Percentiles rank a stretch among this genome's conserved stretches.
Evolutionary conservation across 768 basidiomycete species (phyloP).

Genomic region (Suillus luteus): DNA sequence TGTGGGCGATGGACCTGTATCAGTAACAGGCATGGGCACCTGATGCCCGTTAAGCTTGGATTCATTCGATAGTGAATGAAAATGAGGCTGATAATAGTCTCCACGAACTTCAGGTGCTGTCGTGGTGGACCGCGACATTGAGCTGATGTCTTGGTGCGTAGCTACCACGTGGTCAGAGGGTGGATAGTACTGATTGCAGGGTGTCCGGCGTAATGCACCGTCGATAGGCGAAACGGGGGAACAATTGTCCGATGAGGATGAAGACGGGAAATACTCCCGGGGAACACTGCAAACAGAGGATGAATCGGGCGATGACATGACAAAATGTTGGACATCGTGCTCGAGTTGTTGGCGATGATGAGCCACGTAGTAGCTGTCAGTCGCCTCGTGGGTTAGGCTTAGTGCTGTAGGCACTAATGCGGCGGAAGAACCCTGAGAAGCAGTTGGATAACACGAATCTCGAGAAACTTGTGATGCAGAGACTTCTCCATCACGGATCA

Average conservation of each 20-base stretch:
- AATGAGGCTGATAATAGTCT: slow-evolving; percentile 16
- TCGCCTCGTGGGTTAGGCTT: slow-evolving; percentile 1
- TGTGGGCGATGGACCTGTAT: slow-evolving; percentile 22
- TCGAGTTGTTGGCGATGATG: slow-evolving; percentile 25
- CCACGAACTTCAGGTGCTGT: slow-evolving; percentile 11
- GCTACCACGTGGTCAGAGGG: slow-evolving; percentile 23
- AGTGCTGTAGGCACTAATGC: not conserved
- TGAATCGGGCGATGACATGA: slow-evolving; percentile 31
- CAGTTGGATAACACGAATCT: not conserved
- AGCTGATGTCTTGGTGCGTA: slow-evolving; percentile 19
- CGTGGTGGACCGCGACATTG: slow-evolving; percentile 23
- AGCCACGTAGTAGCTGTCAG: not conserved
- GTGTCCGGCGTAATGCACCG: slow-evolving; percentile 23
- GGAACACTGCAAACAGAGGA: slow-evolving; percentile 31
- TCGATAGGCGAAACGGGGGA: slow-evolving; percentile 34
- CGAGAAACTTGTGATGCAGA: slow-evolving; percentile 4
- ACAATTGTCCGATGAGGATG: slow-evolving; percentile 26
- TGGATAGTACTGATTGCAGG: slow-evolving; percentile 31
- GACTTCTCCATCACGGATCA: slow-evolving; percentile 5
- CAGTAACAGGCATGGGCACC: slow-evolving; percentile 23
- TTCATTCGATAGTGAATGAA: slow-evolving; percentile 23
- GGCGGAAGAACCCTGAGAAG: slow-evolving; percentile 7
- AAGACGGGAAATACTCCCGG: slow-evolving; percentile 27
- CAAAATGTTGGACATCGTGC: slow-evolving; percentile 29
- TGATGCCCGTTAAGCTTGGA: slow-evolving; percentile 13